Conservation (phyloP, 257 asterid genomes). For the Nicotiana tomentosiformis region DNA sequence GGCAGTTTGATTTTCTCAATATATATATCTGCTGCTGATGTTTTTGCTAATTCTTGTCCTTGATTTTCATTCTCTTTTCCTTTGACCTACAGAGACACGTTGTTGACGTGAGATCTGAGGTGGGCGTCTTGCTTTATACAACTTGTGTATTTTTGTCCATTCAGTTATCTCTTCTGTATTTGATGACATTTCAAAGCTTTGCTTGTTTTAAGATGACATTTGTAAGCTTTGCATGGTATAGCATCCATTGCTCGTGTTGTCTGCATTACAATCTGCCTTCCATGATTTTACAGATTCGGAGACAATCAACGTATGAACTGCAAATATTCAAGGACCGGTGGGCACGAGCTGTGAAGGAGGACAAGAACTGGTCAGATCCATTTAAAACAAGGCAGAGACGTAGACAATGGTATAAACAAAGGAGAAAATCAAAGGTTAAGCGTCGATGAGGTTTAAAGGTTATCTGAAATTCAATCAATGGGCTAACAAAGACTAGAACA, state of each 20-base stretch:
- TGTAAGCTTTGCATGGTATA: background rate
- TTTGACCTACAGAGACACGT: slow-evolving; percentile 39
- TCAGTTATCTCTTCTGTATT: background rate
- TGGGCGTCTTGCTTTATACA: slow-evolving; percentile 24
- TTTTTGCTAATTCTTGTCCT: background rate
- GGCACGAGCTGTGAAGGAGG: slow-evolving; percentile 69
- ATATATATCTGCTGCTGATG: background rate
- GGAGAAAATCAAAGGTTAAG: slow-evolving; percentile 23
- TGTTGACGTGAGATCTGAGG: slow-evolving; percentile 80
- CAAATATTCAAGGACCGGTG: slow-evolving; percentile 67
- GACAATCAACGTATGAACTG: slow-evolving; percentile 54
- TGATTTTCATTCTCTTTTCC: background rate
- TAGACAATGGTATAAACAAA: slow-evolving; percentile 22
- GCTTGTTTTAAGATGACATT: background rate
- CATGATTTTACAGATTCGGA: slow-evolving; percentile 10
- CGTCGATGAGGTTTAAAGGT: background rate
- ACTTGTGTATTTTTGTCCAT: background rate
- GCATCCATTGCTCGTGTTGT: background rate
- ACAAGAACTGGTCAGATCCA: slow-evolving; percentile 70
- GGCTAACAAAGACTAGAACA: background rate
- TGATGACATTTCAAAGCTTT: background rate
- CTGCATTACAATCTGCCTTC: background rate
- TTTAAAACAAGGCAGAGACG: slow-evolving; percentile 26
- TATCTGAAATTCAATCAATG: background rate
- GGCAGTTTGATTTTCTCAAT: background rate